A percentile compares a stretch with the other conserved stretches of the same genome.
Conservation (phyloP, 495 filamentous ascomycete genomes). For the Annulohypoxylon stygium region DNA sequence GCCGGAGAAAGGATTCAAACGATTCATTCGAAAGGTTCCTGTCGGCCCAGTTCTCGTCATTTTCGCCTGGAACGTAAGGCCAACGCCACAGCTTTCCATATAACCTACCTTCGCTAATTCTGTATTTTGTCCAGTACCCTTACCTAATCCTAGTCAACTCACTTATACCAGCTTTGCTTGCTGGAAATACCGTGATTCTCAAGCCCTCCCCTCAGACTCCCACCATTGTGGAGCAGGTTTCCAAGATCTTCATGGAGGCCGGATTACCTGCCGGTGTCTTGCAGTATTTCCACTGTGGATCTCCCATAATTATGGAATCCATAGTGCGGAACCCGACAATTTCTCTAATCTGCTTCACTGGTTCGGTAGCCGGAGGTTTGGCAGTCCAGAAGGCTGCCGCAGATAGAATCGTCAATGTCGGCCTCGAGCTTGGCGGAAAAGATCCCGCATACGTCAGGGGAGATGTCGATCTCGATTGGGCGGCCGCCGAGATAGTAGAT, state of each 20-base stretch:
- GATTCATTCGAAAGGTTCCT: slow-evolving; percentile 87
- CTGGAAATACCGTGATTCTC: slow-evolving; percentile 88
- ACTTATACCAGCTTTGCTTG: slow-evolving; percentile 85
- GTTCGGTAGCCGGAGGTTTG: slow-evolving; percentile 89
- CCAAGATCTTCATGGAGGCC: slow-evolving; percentile 78
- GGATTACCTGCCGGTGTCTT: slow-evolving; percentile 84
- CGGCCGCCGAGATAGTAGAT: slow-evolving; percentile 91
- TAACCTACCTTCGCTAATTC: slow-evolving; percentile 13
- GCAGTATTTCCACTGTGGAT: slow-evolving; percentile 90
- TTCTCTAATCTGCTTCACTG: slow-evolving; percentile 87
- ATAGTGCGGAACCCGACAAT: slow-evolving; percentile 81
- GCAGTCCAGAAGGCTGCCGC: slow-evolving; percentile 86
- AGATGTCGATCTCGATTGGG: slow-evolving; percentile 91
- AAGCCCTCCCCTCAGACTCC: slow-evolving; percentile 96
- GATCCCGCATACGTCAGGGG: slow-evolving; percentile 89
- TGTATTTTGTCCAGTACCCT: slow-evolving; percentile 73
- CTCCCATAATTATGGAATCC: slow-evolving; percentile 74
- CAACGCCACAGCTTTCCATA: neutral
- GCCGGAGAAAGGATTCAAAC: slow-evolving; percentile 84
- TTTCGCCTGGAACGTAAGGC: slow-evolving; percentile 93
- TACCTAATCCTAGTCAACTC: slow-evolving; percentile 93
- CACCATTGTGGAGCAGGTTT: slow-evolving; percentile 85
- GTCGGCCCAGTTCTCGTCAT: slow-evolving; percentile 87
- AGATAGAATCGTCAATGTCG: slow-evolving; percentile 83
- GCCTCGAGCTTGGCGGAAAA: slow-evolving; percentile 91